A percentile compares a stretch with the other conserved stretches of the same genome.
Evolutionary conservation across 139 green algal genomes (phyloP).

Genomic region (Tetraselmis striata): DNA sequence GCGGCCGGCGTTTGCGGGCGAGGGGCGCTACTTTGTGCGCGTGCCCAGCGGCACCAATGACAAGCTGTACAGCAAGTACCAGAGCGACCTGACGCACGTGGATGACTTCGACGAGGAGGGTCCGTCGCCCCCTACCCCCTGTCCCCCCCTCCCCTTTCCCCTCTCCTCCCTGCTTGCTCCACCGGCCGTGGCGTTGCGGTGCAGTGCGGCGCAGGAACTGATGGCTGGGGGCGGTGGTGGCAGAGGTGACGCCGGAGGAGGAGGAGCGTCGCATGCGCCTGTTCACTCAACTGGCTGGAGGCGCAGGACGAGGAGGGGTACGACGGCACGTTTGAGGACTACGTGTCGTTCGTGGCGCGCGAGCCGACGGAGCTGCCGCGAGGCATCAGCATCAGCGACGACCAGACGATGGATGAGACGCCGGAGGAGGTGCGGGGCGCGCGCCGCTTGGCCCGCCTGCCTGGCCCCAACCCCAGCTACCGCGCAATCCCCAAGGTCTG

Average conservation of each 20-base stretch:
- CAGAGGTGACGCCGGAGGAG: constrained; percentile 20
- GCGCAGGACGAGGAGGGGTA: constrained; percentile 40
- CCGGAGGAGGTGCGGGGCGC: not conserved
- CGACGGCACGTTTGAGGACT: constrained; percentile 42
- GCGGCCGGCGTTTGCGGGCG: constrained; percentile 61
- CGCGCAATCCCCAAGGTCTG: too few species aligned
- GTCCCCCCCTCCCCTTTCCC: too few species aligned
- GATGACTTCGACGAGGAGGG: not conserved
- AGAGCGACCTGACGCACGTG: not conserved
- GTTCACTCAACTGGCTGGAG: constrained; percentile 41
- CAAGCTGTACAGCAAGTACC: not conserved
- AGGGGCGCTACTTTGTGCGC: constrained; percentile 81
- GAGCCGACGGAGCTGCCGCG: not conserved
- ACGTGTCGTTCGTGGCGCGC: constrained; percentile 6
- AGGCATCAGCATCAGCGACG: not conserved
- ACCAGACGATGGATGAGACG: not conserved
- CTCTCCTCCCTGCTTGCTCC: too few species aligned
- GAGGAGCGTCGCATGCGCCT: constrained; percentile 21
- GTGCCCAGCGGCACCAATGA: constrained; percentile 31
- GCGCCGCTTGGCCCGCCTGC: too few species aligned
- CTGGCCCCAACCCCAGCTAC: too few species aligned
- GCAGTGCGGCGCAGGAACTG: too few species aligned
- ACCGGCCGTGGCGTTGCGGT: too few species aligned
- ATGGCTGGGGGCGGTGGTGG: too few species aligned
- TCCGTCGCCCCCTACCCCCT: too few species aligned